Evolutionary conservation across 192 early-diverging fungal genomes (phyloP).

Genomic region (Fimicolochytrium jonesii): DNA sequence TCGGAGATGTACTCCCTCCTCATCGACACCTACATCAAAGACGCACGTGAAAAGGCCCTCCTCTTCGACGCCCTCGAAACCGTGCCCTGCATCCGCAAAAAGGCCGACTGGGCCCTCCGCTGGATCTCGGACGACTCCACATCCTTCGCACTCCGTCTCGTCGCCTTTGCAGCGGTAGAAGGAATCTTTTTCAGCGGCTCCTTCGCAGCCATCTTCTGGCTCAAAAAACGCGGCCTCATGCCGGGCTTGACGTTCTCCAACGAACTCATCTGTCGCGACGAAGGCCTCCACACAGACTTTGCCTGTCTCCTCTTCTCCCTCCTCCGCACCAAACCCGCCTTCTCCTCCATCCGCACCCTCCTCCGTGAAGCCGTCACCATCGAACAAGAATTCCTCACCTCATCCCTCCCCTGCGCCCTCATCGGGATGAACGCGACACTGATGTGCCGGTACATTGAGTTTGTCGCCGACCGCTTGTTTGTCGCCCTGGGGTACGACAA

Average conservation of each 20-base stretch:
- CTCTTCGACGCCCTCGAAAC: conserved; percentile 94
- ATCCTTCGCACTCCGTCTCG: conserved; percentile 85
- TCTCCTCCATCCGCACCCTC: conserved; percentile 62
- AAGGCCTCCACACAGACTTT: conserved; percentile 96
- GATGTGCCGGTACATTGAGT: conserved; percentile 98
- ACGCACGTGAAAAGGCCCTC: conserved; percentile 71
- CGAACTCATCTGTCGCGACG: conserved; percentile 95
- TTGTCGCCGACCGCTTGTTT: conserved; percentile 92
- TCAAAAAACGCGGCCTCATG: conserved; percentile 99
- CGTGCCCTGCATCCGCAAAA: conserved; percentile 90
- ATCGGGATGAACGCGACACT: conserved; percentile 95
- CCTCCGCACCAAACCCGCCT: conserved; percentile 68
- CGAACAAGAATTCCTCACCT: conserved; percentile 95
- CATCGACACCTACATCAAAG: conserved; percentile 90
- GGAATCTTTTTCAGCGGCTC: conserved; percentile 98
- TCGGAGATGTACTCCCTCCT: conserved; percentile 86
- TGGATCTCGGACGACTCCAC: conserved; percentile 82
- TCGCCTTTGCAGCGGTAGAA: conserved; percentile 97
- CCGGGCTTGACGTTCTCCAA: conserved; percentile 97
- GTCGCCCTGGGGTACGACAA: conserved; percentile 85
- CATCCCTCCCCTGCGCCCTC: conserved; percentile 83
- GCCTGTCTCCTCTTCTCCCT: conserved; percentile 89
- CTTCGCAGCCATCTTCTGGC: conserved; percentile 98
- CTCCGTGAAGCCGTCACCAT: conserved; percentile 83
- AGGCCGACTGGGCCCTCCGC: conserved; percentile 95